Evolutionary conservation across 2,329 filamentous ascomycete species (phyloP), one percentile per base, ranked within the genome.

Genomic region (Exophiala calicioides): DNA sequence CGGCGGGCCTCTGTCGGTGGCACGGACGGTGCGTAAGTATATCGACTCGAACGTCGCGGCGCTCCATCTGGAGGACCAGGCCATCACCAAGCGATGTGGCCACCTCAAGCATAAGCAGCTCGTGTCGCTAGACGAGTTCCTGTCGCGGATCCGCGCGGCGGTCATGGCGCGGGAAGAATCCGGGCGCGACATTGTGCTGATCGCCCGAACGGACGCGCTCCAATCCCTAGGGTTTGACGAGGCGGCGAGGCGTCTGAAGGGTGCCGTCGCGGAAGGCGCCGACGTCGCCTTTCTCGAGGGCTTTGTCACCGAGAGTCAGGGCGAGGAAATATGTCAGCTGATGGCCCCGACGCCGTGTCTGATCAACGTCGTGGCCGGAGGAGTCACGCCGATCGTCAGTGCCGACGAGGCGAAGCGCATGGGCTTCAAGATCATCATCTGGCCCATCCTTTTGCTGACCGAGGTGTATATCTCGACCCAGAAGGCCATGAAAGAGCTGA

Each of bases 41-140:
- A 70, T 72, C 20, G 69, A 71, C 38, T 69, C 74, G 3, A 77
- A 77, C 13, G 73, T 81, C 2, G 78, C 78, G 1, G 77, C 67
- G 7, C 68, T 80, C 34, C 78, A 81, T 58, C 71, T 81, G 53
- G 78, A 81, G 61, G 78, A 81, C 60, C 65, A 72, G 37, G 44
- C 52, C 10, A 24, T 23, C 41, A 68, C 62, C 4, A 71, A 71
- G 46, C 66, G 67, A 13, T 71, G 68, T 44, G 68, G 68, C 0
- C 67, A 71, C 40, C 61, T 70, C 0, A 61, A 52, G 2, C 66
- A 66, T 21, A 71, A 70, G 52, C 59, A 65, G 26, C 61, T 70
- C 6, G 68, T 70, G n/a, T 63, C 64, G 35, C 52, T 38, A 1
- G 58, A 60, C 2, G 64, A 61, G 1, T 70, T 64, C 40, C 53